These are phyloP conservation scores for Kappamyces sp. DNA, from an alignment of 192 early-diverging fungal genomes.

Conservation along the genomic window DNA sequence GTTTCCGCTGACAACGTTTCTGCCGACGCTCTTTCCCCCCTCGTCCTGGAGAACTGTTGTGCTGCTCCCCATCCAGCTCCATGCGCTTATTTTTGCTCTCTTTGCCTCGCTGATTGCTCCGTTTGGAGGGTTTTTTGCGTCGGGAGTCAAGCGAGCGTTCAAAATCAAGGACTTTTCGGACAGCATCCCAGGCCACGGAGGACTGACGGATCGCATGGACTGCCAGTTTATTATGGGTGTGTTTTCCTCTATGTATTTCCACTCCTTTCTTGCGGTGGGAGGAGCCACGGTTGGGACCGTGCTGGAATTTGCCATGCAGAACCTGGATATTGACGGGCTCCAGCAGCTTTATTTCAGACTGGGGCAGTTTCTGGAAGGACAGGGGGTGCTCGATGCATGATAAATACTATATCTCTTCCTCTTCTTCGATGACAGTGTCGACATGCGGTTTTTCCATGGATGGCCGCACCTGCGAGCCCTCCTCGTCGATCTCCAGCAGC, in stretches of 20 bases:
- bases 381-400: constrained; percentile 21
- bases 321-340: constrained; percentile 29
- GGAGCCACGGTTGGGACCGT: constrained; percentile 51
- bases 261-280: constrained; percentile 59
- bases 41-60: constrained; percentile 45
- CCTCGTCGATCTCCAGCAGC: no score
- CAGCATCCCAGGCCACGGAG: constrained; percentile 96
- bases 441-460: no score
- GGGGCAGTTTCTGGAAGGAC: constrained; percentile 43
- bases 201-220: constrained; percentile 95
- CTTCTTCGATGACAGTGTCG: no score
- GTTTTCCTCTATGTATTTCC: constrained; percentile 87
- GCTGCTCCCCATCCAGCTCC: constrained; percentile 80
- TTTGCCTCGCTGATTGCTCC: constrained; percentile 95
- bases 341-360: constrained; percentile 40
- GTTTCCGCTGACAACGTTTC: neutral
- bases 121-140: constrained; percentile 98
- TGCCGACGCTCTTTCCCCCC: constrained; percentile 8
- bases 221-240: constrained; percentile 97
- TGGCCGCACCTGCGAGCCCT: no score
- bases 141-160: constrained; percentile 93
- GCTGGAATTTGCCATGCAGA: constrained; percentile 30
- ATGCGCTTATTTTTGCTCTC: constrained; percentile 77
- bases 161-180: constrained; percentile 96
- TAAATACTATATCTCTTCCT: neutral